These are phyloP conservation scores for Penicillium goetzii DNA, from an alignment of 495 filamentous ascomycete genomes.

Conservation along the genomic window DNA sequence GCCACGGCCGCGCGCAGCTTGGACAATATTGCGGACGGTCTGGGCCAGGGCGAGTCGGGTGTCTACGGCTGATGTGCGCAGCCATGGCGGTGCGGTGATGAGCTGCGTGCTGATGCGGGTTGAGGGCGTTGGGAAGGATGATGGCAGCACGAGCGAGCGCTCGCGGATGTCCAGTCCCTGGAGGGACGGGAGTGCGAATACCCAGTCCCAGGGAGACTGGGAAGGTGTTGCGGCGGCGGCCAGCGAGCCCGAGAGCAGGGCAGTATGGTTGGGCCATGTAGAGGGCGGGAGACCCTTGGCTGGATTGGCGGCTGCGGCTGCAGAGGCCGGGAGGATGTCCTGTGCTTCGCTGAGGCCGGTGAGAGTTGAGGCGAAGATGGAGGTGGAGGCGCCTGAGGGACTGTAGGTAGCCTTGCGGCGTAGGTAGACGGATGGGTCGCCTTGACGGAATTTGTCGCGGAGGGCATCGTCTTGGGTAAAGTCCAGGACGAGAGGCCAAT, in stretches of 20 bases:
- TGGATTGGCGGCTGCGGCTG: slow-evolving; percentile 27
- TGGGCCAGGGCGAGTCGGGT: slow-evolving; percentile 70
- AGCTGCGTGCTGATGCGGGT: slow-evolving; percentile 41
- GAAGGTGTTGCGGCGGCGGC: slow-evolving; percentile 43
- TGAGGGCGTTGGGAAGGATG: slow-evolving; percentile 45
- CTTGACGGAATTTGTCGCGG: slow-evolving; percentile 66
- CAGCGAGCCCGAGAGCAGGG: slow-evolving; percentile 28
- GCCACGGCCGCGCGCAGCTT: slow-evolving; percentile 38
- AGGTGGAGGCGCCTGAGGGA: slow-evolving; percentile 55
- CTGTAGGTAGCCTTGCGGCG: slow-evolving; percentile 75
- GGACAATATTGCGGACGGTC: slow-evolving; percentile 61
- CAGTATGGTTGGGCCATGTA: slow-evolving; percentile 28
- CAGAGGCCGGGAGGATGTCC: slow-evolving; percentile 41
- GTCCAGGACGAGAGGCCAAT: slow-evolving; percentile 85
- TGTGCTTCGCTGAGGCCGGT: slow-evolving; percentile 49
- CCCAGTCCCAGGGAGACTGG: slow-evolving; percentile 67
- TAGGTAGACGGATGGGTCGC: slow-evolving; percentile 78
- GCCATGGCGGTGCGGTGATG: slow-evolving; percentile 43
- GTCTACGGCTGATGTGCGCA: slow-evolving; percentile 73
- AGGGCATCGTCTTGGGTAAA: slow-evolving; percentile 66
- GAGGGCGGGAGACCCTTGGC: slow-evolving; percentile 40
- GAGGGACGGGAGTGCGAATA: slow-evolving; percentile 69
- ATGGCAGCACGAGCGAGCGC: slow-evolving; percentile 70
- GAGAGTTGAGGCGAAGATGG: slow-evolving; percentile 76
- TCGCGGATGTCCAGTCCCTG: slow-evolving; percentile 74